phyloP scores from a whole-genome alignment of 129 eudicot species.

The Glebionis coronaria region DNA sequence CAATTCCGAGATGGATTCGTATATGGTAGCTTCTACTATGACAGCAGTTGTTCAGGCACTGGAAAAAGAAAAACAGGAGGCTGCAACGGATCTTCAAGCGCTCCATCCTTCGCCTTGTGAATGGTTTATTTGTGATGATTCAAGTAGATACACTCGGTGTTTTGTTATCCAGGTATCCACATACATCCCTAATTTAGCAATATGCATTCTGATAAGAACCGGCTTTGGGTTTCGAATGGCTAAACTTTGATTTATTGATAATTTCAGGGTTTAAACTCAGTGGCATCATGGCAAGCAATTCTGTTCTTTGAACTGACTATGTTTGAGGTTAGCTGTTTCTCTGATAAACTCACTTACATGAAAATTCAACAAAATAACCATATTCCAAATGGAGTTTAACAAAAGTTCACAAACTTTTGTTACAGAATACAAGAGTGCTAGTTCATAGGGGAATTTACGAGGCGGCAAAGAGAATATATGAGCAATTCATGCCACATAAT shows the following conservation, averaged over 20 bases:
- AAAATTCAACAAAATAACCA: too few relatives aligned
- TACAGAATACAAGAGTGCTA: constrained; percentile 62
- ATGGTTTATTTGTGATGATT: too few relatives aligned
- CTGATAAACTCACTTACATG: constrained; percentile 7
- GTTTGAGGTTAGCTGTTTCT: constrained; percentile 55
- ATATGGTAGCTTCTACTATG: too few relatives aligned
- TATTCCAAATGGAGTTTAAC: too few relatives aligned
- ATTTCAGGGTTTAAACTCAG: constrained; percentile 74
- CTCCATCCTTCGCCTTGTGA: constrained; percentile 76
- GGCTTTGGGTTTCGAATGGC: neutral
- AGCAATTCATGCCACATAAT: constrained; percentile 70
- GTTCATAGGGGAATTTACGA: constrained; percentile 88
- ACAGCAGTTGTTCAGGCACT: constrained; percentile 79
- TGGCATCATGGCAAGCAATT: constrained; percentile 86
- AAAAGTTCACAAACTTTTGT: too few relatives aligned
- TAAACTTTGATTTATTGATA: constrained; percentile 7
- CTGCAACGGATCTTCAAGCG: constrained; percentile 68
- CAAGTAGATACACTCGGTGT: too few relatives aligned
- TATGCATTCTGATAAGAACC: neutral
- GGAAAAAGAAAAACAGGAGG: constrained; percentile 69
- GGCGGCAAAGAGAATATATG: constrained; percentile 81
- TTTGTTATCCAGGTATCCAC: too few relatives aligned
- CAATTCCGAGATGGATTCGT: constrained; percentile 73
- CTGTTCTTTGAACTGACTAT: constrained; percentile 79
- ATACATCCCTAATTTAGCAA: neutral